These are phyloP conservation scores for Candida nanaspora DNA, from an alignment of 805 yeast species.

Conservation along the genomic window DNA sequence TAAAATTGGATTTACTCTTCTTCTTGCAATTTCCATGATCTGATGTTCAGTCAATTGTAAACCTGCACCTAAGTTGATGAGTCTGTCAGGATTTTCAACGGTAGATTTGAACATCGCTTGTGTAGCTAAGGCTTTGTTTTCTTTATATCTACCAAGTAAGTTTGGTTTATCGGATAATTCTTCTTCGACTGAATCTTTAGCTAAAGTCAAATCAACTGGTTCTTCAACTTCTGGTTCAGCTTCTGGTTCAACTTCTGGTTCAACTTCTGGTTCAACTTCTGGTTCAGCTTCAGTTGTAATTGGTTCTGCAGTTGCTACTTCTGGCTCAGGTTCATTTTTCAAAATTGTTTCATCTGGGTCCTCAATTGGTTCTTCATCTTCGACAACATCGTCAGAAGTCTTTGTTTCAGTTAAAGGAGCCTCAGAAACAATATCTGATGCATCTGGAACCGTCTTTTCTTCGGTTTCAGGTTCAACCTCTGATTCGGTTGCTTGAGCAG, in stretches of 20 bases:
- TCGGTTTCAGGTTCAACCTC: constrained; percentile 3
- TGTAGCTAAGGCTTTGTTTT: constrained; percentile 40
- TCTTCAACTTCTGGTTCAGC: constrained; percentile 18
- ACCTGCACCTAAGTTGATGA: constrained; percentile 47
- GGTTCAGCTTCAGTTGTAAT: constrained; percentile 3
- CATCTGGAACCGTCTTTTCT: constrained; percentile 7
- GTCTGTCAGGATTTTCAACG: constrained; percentile 42
- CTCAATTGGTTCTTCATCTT: constrained; percentile 8
- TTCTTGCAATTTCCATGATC: constrained; percentile 47
- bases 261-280: constrained; percentile 9
- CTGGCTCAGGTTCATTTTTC: constrained; percentile 9
- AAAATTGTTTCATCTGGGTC: constrained; percentile 5
- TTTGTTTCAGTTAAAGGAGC: constrained; percentile 7
- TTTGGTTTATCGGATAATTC: constrained; percentile 39
- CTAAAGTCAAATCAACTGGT: constrained; percentile 19
- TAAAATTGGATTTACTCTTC: constrained; percentile 48
- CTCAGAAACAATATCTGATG: constrained; percentile 8
- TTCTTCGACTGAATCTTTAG: constrained; percentile 31
- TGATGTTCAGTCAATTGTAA: constrained; percentile 47
- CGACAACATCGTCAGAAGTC: constrained; percentile 7
- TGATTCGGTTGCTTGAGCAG: constrained; percentile 5
- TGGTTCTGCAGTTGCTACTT: constrained; percentile 2
- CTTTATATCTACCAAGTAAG: constrained; percentile 40
- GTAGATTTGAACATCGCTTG: constrained; percentile 34
- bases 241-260: constrained; percentile 15